These are phyloP conservation scores for Dioscorea dumetorum DNA, from an alignment of 106 monocot species.

Conservation along the genomic window DNA sequence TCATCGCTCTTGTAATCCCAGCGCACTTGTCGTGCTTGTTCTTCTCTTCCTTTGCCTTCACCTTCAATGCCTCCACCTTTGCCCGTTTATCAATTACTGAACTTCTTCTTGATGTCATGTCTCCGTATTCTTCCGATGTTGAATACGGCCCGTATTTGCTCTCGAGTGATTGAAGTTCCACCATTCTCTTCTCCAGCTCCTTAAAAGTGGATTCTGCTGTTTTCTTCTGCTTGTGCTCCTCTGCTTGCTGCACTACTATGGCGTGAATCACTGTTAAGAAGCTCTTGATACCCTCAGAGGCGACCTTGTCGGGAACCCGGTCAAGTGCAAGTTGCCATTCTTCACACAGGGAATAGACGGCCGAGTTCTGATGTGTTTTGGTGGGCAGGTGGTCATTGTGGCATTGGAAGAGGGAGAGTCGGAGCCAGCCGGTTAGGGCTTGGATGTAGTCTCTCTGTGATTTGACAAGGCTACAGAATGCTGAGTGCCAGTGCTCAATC, in stretches of 20 bases:
- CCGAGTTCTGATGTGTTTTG: slow-evolving; percentile 27
- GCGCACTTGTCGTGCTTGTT: slow-evolving; percentile 67
- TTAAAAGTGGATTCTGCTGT: slow-evolving; percentile 42
- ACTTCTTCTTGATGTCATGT: neutral
- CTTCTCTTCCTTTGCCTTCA: slow-evolving; percentile 79
- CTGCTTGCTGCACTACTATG: slow-evolving; percentile 67
- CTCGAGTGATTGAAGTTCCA: slow-evolving; percentile 55
- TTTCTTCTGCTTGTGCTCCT: slow-evolving; percentile 76
- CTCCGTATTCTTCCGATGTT: slow-evolving; percentile 13
- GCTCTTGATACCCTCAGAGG: slow-evolving; percentile 88
- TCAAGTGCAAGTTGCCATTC: slow-evolving; percentile 94
- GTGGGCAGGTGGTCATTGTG: slow-evolving; percentile 27
- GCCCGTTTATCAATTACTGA: slow-evolving; percentile 36
- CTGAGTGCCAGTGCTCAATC: slow-evolving; percentile 67
- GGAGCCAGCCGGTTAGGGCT: slow-evolving; percentile 85
- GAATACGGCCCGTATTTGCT: slow-evolving; percentile 43
- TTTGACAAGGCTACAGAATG: slow-evolving; percentile 69
- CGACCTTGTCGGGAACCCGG: slow-evolving; percentile 75
- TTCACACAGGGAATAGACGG: slow-evolving; percentile 65
- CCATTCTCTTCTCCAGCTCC: slow-evolving; percentile 51
- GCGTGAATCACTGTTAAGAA: slow-evolving; percentile 70
- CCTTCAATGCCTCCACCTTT: slow-evolving; percentile 54
- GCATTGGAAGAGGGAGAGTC: slow-evolving; percentile 76
- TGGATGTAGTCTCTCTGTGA: slow-evolving; percentile 84
- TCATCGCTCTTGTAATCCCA: slow-evolving; percentile 75